phyloP scores from a whole-genome alignment of 345 rosid species.

The Eucalyptus fibrosa region DNA sequence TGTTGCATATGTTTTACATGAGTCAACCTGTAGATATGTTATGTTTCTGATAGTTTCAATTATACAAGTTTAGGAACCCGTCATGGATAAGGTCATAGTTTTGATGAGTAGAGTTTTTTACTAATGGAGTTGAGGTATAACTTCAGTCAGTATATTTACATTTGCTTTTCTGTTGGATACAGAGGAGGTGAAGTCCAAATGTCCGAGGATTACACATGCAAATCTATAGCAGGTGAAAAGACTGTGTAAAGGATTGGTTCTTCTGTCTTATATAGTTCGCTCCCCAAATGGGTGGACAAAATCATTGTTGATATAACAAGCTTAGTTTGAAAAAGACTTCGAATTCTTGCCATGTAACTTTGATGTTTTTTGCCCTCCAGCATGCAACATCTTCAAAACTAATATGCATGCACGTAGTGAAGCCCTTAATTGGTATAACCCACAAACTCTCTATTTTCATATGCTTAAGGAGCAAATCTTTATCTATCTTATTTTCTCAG shows the following conservation, averaged over 20 bases:
- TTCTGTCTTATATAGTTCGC: neutral
- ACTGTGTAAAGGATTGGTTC: neutral
- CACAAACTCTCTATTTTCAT: neutral
- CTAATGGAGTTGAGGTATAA: neutral
- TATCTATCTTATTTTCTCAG: neutral
- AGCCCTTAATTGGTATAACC: neutral
- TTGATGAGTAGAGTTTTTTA: neutral
- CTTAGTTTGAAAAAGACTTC: neutral
- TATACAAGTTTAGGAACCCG: neutral
- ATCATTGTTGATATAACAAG: neutral
- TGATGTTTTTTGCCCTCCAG: neutral
- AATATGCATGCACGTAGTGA: neutral
- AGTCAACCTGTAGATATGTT: neutral
- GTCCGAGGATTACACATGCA: conserved; percentile 67
- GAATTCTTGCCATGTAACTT: neutral
- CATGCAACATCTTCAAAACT: neutral
- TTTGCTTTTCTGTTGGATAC: neutral
- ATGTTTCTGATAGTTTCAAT: neutral
- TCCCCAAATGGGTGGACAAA: neutral
- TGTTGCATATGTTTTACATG: neutral
- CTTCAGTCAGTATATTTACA: neutral
- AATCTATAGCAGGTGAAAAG: conserved; percentile 49
- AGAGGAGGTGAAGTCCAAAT: conserved; percentile 76
- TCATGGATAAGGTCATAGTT: neutral
- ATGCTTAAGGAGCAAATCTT: neutral